Base-by-base conservation (phyloP, 2,329 filamentous ascomycete species). In the Zymoseptoria brevis region DNA sequence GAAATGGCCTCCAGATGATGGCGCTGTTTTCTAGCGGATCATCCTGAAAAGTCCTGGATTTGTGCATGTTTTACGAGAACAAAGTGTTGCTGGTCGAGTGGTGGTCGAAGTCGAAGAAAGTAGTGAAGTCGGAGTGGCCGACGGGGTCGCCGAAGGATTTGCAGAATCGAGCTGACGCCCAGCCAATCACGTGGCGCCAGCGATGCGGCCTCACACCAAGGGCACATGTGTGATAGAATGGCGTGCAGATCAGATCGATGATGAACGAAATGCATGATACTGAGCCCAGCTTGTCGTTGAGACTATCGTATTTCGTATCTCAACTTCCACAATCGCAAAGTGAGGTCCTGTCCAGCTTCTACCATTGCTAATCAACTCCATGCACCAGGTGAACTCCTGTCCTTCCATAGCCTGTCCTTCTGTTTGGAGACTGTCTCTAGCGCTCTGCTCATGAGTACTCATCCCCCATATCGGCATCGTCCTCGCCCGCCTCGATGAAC, bases 401-500 rank as follows among this genome's bases (percentile, higher is more conserved):
- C 54, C 24, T 55, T 50, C n/a, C 19, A 19, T 45, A 29, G 26
- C 26, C 26, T 29, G 26, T 29, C 26, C 26, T 29, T 8, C 8
- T 29, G 8, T n/a, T 16, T n/a, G 16, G 13, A 45, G 13, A n/a
- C 35, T n/a, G 13, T 6, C 13, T n/a, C 35, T 45, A 2, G 16
- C 13, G 35, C 35, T 45, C 59, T 57, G 50, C 63, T 67, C 59
- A 68, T 56, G 64, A 63, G 55, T 68, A 66, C 60, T 72, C 71
- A 30, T 72, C 70, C 51, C 69, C 72, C 66, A 69, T 69, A 30
- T 71, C 68, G 56, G 61, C 65, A 60, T 75, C 72, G 59, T 80
- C 77, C 56, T 79, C 73, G 52, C 77, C 79, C 48, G 79, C 74
- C 63, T 82, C 79, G 60, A 82, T 81, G 61, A 82, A 82, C 16